Evolutionary conservation across 2,329 filamentous ascomycete genomes (phyloP).

Genomic region (Exserohilum rostratum): DNA sequence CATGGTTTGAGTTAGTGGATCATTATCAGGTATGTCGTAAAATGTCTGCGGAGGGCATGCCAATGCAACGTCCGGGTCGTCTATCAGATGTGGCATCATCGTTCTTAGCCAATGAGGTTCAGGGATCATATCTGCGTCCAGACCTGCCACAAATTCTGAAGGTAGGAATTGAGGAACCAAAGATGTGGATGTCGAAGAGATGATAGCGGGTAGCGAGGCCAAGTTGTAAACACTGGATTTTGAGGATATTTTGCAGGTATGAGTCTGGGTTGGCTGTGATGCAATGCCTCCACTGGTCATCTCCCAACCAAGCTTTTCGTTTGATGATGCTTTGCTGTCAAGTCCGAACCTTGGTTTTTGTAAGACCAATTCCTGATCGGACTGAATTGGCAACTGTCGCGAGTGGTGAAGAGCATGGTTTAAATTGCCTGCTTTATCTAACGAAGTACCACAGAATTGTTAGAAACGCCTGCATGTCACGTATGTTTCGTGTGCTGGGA

Average conservation of each 20-base stretch:
- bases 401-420: constrained; percentile 57
- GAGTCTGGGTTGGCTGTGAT: constrained; percentile 5
- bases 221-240: background rate
- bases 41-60: constrained; percentile 50
- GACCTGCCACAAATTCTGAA: constrained; percentile 65
- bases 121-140: constrained; percentile 73
- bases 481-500: constrained; percentile 21
- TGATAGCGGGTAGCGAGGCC: background rate
- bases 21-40: constrained; percentile 65
- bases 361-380: background rate
- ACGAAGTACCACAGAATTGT: background rate
- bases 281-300: constrained; percentile 49
- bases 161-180: constrained; percentile 28
- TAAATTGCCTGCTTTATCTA: constrained; percentile 65
- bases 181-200: background rate
- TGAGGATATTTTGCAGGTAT: background rate
- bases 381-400: background rate
- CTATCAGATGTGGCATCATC: constrained; percentile 12
- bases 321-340: background rate
- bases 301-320: background rate
- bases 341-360: background rate
- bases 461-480: constrained; percentile 53
- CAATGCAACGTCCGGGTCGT: constrained; percentile 12
- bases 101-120: constrained; percentile 59
- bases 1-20: constrained; percentile 64